Evolutionary conservation across 768 basidiomycete genomes (phyloP), one percentile per base, ranked within the genome.

Genomic region (Rubroboletus satanas): DNA sequence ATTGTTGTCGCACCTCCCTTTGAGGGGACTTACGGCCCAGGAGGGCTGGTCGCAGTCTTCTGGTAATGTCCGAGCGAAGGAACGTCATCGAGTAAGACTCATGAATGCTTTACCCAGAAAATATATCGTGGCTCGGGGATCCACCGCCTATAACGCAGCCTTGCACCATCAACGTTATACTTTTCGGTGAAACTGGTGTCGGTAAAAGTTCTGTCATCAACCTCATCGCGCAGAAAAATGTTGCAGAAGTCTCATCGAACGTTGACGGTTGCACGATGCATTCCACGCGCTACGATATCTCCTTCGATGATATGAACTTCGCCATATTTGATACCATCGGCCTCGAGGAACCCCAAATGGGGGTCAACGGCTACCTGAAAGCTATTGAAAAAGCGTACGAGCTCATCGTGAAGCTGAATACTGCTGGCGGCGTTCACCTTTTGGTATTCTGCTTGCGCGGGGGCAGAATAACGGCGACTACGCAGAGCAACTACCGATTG

Each of bases 101-200:
- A 66, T 21, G 21, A 38, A 26, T 28, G 28, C 21, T 43, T 49
- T 31, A 18, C 36, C 17, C 44, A 62, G 58, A 17, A 23, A 14
- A 41, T 18, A 28, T 39, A 44, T 28, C 26, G 10, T 28, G 54
- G 28, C 5, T n/a, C 6, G 46, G 9, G 18, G 33, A 44, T 53
- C 14, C 51, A 35, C 5, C 57, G 1, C 14, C 8, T 11, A 18
- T 45, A 33, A n/a, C 49, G 31, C 57, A 26, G 11, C 37, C 50
- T n/a, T 18, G 1, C 18, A 55, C 60, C 28, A 33, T 60, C 47
- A 78, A 77, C 35, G 62, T 78, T 38, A 61, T 79, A 3, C 53
- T 79, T 18, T 77, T 77, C 39, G 77, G 77, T 5, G 74, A 76
- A 55, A 66, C 72, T 1, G 74, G 77, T 18, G 56, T 68, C n/a